Conservation (phyloP, 441 rosid genomes). For the Kokia cookei region DNA sequence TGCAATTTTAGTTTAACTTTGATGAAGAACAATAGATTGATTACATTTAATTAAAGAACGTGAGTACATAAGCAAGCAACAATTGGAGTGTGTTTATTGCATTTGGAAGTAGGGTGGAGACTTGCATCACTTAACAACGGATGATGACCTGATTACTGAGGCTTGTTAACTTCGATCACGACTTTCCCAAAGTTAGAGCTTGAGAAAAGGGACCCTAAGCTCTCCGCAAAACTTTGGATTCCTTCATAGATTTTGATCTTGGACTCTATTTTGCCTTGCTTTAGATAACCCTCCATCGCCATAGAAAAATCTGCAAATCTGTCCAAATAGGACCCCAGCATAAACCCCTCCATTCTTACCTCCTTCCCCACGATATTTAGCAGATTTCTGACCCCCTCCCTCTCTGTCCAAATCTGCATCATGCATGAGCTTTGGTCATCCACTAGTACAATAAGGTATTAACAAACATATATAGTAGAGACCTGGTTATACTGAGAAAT, state of each 20-base stretch:
- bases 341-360: conserved; percentile 36
- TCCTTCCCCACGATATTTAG: conserved; percentile 37
- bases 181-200: conserved; percentile 35
- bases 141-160: not conserved
- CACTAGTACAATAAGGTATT: too few relatives aligned
- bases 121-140: not conserved
- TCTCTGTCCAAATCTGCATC: conserved; percentile 37
- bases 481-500: conserved; percentile 38
- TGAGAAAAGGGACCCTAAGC: conserved; percentile 31
- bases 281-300: conserved; percentile 22
- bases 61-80: too few relatives aligned
- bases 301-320: conserved; percentile 21
- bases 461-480: not conserved
- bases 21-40: too few relatives aligned
- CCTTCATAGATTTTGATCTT: conserved; percentile 24
- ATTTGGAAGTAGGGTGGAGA: not conserved
- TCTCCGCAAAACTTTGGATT: conserved; percentile 32
- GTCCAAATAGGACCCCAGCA: conserved; percentile 21
- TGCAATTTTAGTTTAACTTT: too few relatives aligned
- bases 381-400: conserved; percentile 38
- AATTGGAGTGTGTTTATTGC: not conserved
- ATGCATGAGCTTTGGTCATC: not conserved
- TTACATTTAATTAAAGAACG: too few relatives aligned
- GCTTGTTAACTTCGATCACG: conserved; percentile 18
- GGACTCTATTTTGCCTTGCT: conserved; percentile 28